These are phyloP conservation scores for Cardiosporidium cionae DNA, from an alignment of 169 alveolate genomes.

Conservation along the genomic window DNA sequence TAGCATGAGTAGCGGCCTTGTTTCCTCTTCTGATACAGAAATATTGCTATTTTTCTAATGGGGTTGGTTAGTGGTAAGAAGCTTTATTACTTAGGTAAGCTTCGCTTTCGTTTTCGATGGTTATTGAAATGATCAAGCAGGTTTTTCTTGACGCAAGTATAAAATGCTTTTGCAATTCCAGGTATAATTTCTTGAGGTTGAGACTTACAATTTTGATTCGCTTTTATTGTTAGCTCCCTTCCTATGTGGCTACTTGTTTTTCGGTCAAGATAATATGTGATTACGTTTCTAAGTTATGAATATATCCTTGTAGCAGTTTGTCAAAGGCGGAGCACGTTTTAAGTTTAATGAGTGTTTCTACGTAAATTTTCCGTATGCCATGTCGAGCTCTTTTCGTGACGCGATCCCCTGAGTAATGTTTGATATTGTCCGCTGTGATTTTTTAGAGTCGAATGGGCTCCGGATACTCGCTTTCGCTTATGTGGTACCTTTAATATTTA, in stretches of 20 bases:
- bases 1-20: not conserved
- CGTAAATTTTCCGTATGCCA: not conserved
- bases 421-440: too few relatives aligned
- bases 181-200: too few relatives aligned
- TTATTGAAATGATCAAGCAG: not conserved
- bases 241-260: not conserved
- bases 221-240: not conserved
- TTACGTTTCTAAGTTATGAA: not conserved
- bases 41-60: not conserved
- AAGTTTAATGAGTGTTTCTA: not conserved
- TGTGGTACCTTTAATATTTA: constrained; percentile 76
- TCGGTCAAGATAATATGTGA: not conserved
- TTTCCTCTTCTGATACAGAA: not conserved
- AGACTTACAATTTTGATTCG: not conserved
- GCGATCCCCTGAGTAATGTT: too few relatives aligned
- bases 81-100: not conserved
- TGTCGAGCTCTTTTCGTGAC: not conserved
- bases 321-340: not conserved
- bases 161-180: too few relatives aligned
- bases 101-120: not conserved
- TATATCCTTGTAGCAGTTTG: not conserved
- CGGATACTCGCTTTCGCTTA: constrained; percentile 73
- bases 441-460: constrained; percentile 66
- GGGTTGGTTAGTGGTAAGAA: not conserved
- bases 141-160: too few relatives aligned